phyloP scores from a whole-genome alignment of 306 rosid species.

The Glycine tomentella region DNA sequence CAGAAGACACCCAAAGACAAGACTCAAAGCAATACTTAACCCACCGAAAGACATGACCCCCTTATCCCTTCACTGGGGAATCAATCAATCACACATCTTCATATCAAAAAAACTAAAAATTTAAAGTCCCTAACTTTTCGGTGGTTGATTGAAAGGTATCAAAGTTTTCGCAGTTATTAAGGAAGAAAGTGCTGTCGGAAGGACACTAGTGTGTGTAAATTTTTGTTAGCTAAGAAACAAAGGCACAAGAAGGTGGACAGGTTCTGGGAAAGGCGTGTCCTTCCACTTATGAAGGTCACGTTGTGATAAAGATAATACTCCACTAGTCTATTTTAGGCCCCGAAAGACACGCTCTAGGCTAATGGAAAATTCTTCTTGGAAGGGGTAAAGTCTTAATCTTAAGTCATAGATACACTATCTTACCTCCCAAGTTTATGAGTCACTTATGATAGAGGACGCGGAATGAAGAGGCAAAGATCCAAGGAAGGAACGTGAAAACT shows the following conservation, averaged over 20 bases:
- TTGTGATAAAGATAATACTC: neutral
- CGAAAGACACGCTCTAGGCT: slow-evolving; percentile 46
- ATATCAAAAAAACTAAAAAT: too few relatives aligned
- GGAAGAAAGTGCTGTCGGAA: slow-evolving; percentile 22
- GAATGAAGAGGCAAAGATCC: slow-evolving; percentile 22
- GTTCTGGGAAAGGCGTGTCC: slow-evolving; percentile 2
- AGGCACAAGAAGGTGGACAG: slow-evolving; percentile 34
- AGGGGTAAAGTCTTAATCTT: slow-evolving; percentile 17
- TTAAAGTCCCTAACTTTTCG: too few relatives aligned
- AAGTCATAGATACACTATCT: neutral
- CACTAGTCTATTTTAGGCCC: slow-evolving; percentile 27
- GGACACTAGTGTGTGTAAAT: neutral
- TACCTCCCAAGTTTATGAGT: too few relatives aligned
- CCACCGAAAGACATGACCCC: slow-evolving; percentile 60
- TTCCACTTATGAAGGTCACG: slow-evolving; percentile 47
- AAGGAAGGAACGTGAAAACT: neutral
- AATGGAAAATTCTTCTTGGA: slow-evolving; percentile 35
- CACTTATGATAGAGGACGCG: slow-evolving; percentile 7
- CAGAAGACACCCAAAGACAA: slow-evolving; percentile 75
- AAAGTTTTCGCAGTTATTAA: slow-evolving; percentile 7
- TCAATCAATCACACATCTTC: slow-evolving; percentile 50
- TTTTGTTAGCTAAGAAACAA: neutral
- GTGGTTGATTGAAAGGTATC: too few relatives aligned
- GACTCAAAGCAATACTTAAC: slow-evolving; percentile 65
- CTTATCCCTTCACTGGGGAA: neutral